Percentiles rank a stretch among this genome's conserved stretches.
phyloP scores from a whole-genome alignment of 768 basidiomycete genomes.

The Panellus pusillus region DNA sequence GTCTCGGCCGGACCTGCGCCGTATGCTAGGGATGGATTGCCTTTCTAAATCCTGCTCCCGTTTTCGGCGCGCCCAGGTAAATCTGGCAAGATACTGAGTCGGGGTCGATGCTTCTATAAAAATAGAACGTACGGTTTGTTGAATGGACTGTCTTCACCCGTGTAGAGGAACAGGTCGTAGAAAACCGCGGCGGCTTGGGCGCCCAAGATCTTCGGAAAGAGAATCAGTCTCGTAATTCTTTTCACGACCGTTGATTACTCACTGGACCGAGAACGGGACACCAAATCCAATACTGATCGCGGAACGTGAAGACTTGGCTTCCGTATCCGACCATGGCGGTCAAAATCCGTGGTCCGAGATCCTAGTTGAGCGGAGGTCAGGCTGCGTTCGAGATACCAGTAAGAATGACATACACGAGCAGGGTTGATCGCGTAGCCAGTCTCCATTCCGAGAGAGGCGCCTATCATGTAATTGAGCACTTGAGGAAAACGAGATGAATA shows the following conservation, averaged over 20 bases:
- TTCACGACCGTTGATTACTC: constrained; percentile 7
- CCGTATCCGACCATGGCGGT: constrained; percentile 55
- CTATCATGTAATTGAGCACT: neutral
- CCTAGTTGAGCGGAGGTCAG: constrained; percentile 14
- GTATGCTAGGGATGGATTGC: too few relatives aligned
- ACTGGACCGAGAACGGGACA: constrained; percentile 48
- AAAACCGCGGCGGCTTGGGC: constrained; percentile 42
- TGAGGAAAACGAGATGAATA: neutral
- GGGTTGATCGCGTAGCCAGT: constrained; percentile 39
- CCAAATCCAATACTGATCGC: constrained; percentile 59
- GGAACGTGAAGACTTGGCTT: constrained; percentile 31
- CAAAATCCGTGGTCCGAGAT: constrained; percentile 54
- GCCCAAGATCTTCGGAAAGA: constrained; percentile 25
- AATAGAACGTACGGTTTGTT: constrained; percentile 23
- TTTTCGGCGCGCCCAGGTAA: too few relatives aligned
- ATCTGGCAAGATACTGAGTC: too few relatives aligned
- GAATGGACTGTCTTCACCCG: constrained; percentile 43
- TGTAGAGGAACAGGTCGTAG: constrained; percentile 51
- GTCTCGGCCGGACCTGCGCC: too few relatives aligned
- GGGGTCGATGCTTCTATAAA: too few relatives aligned
- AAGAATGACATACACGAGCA: neutral
- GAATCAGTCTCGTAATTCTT: too few relatives aligned
- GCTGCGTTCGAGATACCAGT: too few relatives aligned
- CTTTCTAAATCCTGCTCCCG: too few relatives aligned
- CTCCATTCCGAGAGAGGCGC: constrained; percentile 55